Conservation (phyloP, 1,284 basidiomycete genomes). For the Ustilago vetiveriae region DNA sequence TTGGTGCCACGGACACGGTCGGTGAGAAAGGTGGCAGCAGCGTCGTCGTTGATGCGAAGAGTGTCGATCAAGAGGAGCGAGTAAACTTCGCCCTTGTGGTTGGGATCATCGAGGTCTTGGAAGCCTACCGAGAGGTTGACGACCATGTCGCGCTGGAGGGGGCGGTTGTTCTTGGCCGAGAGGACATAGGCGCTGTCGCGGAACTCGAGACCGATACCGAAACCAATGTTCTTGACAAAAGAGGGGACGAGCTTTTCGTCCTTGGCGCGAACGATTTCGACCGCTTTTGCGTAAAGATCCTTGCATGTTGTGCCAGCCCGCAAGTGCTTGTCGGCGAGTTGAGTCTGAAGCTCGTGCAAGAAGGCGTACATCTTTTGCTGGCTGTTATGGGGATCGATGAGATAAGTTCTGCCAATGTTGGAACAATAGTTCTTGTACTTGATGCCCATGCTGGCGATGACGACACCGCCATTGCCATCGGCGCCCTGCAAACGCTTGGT, state of each 20-base stretch:
- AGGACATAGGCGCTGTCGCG: constrained; percentile 87
- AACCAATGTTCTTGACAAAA: constrained; percentile 90
- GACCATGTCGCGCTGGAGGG: constrained; percentile 82
- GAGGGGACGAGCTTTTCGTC: constrained; percentile 82
- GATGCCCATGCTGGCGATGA: constrained; percentile 86
- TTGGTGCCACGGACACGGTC: constrained; percentile 74
- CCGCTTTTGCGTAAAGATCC: constrained; percentile 82
- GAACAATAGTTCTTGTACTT: constrained; percentile 92
- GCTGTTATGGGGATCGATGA: constrained; percentile 85
- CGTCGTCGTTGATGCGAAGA: constrained; percentile 77
- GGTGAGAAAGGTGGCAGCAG: constrained; percentile 75
- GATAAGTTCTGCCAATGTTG: constrained; percentile 90
- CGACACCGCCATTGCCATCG: constrained; percentile 79
- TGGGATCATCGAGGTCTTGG: constrained; percentile 76
- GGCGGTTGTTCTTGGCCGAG: constrained; percentile 79
- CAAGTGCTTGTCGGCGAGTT: constrained; percentile 76
- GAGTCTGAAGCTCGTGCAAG: constrained; percentile 80
- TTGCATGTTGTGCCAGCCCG: constrained; percentile 81
- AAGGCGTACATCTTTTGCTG: constrained; percentile 77
- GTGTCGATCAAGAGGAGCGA: constrained; percentile 90
- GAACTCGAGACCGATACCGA: constrained; percentile 81
- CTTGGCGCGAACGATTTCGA: constrained; percentile 79
- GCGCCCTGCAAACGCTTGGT: constrained; percentile 74
- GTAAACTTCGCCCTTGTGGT: constrained; percentile 79
- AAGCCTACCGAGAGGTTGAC: constrained; percentile 87